Percentiles rank a stretch among this genome's conserved stretches.
These are phyloP conservation scores for Fusarium verticillioides DNA, from an alignment of 2,329 filamentous ascomycete species.

Conservation along the genomic window DNA sequence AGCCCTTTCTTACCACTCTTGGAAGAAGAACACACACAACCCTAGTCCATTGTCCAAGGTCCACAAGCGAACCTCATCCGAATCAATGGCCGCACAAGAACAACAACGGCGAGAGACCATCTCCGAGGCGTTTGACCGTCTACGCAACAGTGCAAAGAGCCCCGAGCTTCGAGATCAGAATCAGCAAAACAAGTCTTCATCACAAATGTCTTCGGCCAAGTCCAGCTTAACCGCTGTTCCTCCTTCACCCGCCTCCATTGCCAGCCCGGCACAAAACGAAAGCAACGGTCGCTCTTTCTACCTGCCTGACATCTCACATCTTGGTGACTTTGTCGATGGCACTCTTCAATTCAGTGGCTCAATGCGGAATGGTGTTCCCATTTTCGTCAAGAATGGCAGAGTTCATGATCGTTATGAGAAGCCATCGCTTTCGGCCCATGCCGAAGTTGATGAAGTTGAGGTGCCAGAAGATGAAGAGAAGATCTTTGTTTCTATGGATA, in stretches of 20 bases:
- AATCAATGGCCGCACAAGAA: slow-evolving; percentile 36
- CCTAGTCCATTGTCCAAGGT: slow-evolving; percentile 54
- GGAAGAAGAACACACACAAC: slow-evolving; percentile 46
- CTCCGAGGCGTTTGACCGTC: slow-evolving; percentile 49
- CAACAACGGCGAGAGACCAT: slow-evolving; percentile 47
- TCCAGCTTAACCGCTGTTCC: slow-evolving; percentile 56
- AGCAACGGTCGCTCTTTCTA: slow-evolving; percentile 64
- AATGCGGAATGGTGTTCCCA: slow-evolving; percentile 63
- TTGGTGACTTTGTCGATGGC: slow-evolving; percentile 68
- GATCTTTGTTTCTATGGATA: slow-evolving; percentile 71
- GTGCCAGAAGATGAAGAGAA: slow-evolving; percentile 66
- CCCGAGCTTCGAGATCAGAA: slow-evolving; percentile 42
- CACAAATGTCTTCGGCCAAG: slow-evolving; percentile 53
- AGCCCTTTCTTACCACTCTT: slow-evolving; percentile 39
- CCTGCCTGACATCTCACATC: slow-evolving; percentile 64
- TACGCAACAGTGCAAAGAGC: slow-evolving; percentile 52
- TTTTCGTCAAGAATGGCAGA: slow-evolving; percentile 65
- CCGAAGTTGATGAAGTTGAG: slow-evolving; percentile 61
- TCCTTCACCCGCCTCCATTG: slow-evolving; percentile 50
- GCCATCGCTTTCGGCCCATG: slow-evolving; percentile 53
- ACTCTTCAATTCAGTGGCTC: slow-evolving; percentile 63
- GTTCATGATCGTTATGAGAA: slow-evolving; percentile 57
- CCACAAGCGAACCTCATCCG: slow-evolving; percentile 48
- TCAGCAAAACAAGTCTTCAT: slow-evolving; percentile 46
- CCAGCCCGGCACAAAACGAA: slow-evolving; percentile 50